These are phyloP conservation scores for Setaria italica DNA, from an alignment of 202 grass and related monocot species.

Conservation along the genomic window DNA sequence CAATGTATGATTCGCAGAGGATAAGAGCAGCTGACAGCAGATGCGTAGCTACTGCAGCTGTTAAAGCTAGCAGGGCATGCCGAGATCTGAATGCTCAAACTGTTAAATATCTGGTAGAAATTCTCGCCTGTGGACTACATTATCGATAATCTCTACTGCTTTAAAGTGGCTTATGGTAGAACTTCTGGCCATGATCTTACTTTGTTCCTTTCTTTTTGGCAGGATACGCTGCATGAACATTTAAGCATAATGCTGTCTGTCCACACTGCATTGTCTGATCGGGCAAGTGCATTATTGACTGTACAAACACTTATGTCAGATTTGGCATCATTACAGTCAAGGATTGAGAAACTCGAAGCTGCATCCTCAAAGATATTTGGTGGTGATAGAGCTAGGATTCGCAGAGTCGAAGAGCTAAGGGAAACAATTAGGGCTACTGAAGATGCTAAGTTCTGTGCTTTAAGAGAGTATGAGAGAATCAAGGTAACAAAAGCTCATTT, in stretches of 20 bases:
- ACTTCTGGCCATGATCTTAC: too few species aligned
- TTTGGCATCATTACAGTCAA: conserved; percentile 70
- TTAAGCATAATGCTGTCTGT: conserved; percentile 91
- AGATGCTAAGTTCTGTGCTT: conserved; percentile 83
- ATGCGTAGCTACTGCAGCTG: conserved; percentile 83
- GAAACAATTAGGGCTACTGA: conserved; percentile 90
- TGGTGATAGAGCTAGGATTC: conserved; percentile 80
- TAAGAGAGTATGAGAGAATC: conserved; percentile 93
- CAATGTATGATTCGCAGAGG: conserved; percentile 77
- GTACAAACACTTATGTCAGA: conserved; percentile 96
- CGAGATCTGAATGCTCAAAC: conserved; percentile 98
- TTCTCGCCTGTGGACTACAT: conserved; percentile 4
- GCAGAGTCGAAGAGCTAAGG: conserved; percentile 79
- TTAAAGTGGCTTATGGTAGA: background rate
- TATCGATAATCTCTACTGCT: conserved; percentile 29
- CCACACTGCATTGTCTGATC: conserved; percentile 86
- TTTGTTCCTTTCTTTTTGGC: conserved; percentile 47
- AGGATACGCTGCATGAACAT: conserved; percentile 95
- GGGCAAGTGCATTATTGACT: conserved; percentile 89
- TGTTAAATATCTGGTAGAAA: conserved; percentile 89
- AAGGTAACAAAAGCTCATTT: conserved; percentile 65
- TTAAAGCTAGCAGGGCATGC: conserved; percentile 94
- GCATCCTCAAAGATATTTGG: conserved; percentile 93
- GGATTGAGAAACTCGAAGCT: conserved; percentile 89
- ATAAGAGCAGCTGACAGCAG: conserved; percentile 82